Conservation (phyloP, 164 flowering plant species). For the Macadamia integrifolia region DNA sequence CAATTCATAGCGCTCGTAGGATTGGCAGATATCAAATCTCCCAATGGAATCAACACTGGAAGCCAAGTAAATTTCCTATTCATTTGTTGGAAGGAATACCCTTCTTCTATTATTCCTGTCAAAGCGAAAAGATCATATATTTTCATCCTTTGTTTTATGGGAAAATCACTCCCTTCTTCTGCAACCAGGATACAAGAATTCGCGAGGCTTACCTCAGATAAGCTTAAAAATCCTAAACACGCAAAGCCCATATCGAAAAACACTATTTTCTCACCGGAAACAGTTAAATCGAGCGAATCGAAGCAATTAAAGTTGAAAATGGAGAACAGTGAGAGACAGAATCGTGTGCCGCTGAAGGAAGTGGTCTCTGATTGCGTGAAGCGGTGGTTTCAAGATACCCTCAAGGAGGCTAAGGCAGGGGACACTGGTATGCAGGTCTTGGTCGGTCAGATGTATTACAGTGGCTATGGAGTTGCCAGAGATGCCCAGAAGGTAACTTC, state of each 20-base stretch:
- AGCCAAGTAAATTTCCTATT: not conserved
- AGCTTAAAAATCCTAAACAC: slow-evolving; percentile 1
- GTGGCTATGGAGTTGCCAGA: slow-evolving; percentile 77
- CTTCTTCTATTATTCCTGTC: not conserved
- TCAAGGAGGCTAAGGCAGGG: slow-evolving; percentile 82
- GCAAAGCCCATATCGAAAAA: slow-evolving; percentile 15
- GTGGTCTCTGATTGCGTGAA: slow-evolving; percentile 74
- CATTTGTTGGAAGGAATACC: too few species aligned
- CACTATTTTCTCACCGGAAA: slow-evolving; percentile 6
- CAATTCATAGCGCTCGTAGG: not conserved
- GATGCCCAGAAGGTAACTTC: slow-evolving; percentile 56
- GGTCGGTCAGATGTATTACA: slow-evolving; percentile 88
- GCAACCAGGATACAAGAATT: slow-evolving; percentile 15
- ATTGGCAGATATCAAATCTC: not conserved
- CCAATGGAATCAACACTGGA: not conserved
- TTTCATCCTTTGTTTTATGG: slow-evolving; percentile 15
- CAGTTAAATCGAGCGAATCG: slow-evolving; percentile 1
- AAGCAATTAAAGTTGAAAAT: slow-evolving; percentile 11
- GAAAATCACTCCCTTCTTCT: slow-evolving; percentile 26
- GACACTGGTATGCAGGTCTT: slow-evolving; percentile 76
- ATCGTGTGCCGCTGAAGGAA: slow-evolving; percentile 44
- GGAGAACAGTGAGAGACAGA: slow-evolving; percentile 15
- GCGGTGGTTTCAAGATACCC: slow-evolving; percentile 84
- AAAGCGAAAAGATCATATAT: too few species aligned
- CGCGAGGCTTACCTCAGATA: slow-evolving; percentile 8